Conservation (phyloP, 176 grass and related monocot species). For the Thinopyrum elongatum region DNA sequence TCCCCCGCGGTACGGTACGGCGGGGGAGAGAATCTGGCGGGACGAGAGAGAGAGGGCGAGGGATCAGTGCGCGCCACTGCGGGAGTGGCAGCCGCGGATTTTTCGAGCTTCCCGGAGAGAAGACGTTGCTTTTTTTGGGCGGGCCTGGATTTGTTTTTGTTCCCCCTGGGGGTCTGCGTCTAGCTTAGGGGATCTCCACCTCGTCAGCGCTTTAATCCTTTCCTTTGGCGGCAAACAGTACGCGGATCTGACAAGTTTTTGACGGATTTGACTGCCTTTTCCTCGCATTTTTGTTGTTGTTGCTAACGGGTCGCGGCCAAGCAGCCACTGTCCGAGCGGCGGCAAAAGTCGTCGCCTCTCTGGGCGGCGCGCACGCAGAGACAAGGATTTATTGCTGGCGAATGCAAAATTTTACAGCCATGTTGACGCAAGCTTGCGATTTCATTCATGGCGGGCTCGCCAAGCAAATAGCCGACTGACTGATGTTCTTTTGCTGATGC, state of each 20-base stretch:
- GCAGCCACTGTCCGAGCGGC: conserved; percentile 2
- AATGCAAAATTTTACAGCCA: neutral
- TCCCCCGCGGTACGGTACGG: neutral
- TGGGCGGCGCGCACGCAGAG: neutral
- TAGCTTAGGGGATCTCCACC: conserved; percentile 51
- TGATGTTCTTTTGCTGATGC: conserved; percentile 11
- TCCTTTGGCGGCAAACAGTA: conserved; percentile 45
- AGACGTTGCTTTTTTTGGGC: conserved; percentile 52
- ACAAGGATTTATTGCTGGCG: conserved; percentile 4
- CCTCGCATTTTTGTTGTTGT: conserved; percentile 8
- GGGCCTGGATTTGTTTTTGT: conserved; percentile 37
- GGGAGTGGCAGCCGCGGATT: conserved; percentile 36
- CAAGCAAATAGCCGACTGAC: conserved; percentile 21
- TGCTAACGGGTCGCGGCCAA: neutral
- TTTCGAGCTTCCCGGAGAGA: conserved; percentile 27
- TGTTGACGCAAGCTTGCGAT: neutral
- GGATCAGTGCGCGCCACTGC: conserved; percentile 28
- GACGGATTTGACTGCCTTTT: conserved; percentile 50
- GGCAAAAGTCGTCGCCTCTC: conserved; percentile 39
- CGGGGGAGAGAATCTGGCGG: too few relatives aligned
- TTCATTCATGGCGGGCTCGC: neutral
- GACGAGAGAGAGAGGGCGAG: conserved; percentile 8
- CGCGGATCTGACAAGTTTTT: conserved; percentile 56
- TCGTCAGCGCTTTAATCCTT: conserved; percentile 60
- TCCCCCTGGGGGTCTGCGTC: conserved; percentile 18